Evolutionary conservation across 2,329 filamentous ascomycete species (phyloP), one percentile per base, ranked within the genome.

Genomic region (Microcyclosporella mali): DNA sequence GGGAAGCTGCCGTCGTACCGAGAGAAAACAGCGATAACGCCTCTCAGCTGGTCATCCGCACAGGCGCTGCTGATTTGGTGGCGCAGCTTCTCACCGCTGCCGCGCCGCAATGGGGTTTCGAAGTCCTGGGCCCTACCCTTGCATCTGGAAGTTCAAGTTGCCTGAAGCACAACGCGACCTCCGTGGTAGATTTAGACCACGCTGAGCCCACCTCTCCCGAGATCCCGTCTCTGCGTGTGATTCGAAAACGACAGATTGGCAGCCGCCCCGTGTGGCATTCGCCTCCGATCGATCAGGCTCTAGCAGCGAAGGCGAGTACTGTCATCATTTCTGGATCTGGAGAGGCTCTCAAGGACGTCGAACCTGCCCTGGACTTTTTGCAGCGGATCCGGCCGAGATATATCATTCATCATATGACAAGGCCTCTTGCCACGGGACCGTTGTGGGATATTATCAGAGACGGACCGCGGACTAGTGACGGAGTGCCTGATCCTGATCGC

Each of bases 351-450:
- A 47, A 50, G 33, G 54, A 60, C 50, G 51, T 61, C n/a, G 58
- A 62, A 41, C 58, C 57, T 10, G 60, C 58, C 15, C 46, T 63
- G 35, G 60, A 62, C 37, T 59, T 63, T 39, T 39, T 63, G 17
- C 59, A 61, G 44, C 49, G 51, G 6, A 51, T 57, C 1, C 46
- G 54, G 12, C 57, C 60, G 15, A 37, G 49, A 32, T 60, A 59
- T 29, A 58, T 63, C 40, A 57, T 63, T 29, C 58, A 63, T 51
- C 53, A 60, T 40, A 62, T 61, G 58, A 61, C 57, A 15, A 51
- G 56, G 34, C 60, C 60, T 3, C 50, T 63, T 21, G 60, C 60
- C 3, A 52, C 44, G 15, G 60, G 60, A 37, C 53, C 49, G 37
- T 51, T 63, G 4, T 63, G 60, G 60, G 58, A 63, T 35, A 48